A percentile compares a stretch with the other conserved stretches of the same genome.
Conservation (phyloP, 805 yeast genomes). For the Cyberlindnera euphorbiae region DNA sequence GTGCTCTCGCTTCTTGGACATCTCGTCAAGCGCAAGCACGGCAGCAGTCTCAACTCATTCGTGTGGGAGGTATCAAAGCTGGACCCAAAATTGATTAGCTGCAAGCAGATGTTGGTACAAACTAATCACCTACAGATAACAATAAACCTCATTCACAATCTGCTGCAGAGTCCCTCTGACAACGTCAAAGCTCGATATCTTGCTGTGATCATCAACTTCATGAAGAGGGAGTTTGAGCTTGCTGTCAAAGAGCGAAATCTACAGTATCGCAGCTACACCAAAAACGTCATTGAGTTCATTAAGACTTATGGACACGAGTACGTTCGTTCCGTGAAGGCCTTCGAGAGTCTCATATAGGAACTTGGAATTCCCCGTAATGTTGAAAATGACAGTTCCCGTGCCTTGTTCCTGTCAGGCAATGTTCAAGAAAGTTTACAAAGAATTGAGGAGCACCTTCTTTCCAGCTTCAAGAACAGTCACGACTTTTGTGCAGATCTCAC, state of each 20-base stretch:
- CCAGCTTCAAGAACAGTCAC: constrained; percentile 7
- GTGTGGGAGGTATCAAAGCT: constrained; percentile 16
- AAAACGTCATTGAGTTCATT: constrained; percentile 16
- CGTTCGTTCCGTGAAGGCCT: constrained; percentile 12
- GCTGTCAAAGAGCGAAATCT: constrained; percentile 2
- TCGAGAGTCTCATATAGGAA: constrained; percentile 10
- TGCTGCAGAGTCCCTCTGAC: constrained; percentile 12
- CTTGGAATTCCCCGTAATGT: constrained; percentile 8
- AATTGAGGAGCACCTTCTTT: constrained; percentile 13
- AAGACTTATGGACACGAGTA: constrained; percentile 14
- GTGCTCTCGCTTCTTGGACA: constrained; percentile 14
- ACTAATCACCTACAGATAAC: constrained; percentile 20
- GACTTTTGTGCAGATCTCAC: constrained; percentile 8
- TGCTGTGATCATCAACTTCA: constrained; percentile 12
- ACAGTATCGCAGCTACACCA: constrained; percentile 11
- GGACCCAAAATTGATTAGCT: constrained; percentile 15
- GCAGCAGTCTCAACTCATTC: constrained; percentile 15
- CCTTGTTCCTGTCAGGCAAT: constrained; percentile 12
- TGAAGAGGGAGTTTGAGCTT: constrained; percentile 15
- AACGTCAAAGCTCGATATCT: constrained; percentile 12
- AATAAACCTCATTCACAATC: constrained; percentile 12
- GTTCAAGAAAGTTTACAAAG: constrained; percentile 14
- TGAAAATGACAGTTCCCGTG: background rate
- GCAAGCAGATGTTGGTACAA: constrained; percentile 15
- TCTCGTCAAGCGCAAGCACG: constrained; percentile 10